Evolutionary conservation across 179 eudicot species (phyloP).

Genomic region (Beta corolliflora): DNA sequence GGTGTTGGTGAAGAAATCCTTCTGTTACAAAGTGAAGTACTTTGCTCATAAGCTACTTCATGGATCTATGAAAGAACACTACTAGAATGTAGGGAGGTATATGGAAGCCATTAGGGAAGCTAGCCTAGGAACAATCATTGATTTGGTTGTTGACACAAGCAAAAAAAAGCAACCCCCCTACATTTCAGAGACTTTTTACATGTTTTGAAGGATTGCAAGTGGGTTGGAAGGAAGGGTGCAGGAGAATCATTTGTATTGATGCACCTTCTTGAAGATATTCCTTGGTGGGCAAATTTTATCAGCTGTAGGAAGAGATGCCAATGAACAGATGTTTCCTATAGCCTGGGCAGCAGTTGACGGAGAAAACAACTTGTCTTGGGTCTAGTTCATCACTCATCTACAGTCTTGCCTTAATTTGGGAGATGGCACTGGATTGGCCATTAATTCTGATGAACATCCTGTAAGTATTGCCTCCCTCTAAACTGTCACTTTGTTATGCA

Average conservation of each 20-base stretch:
- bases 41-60: not conserved
- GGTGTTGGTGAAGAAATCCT: not conserved
- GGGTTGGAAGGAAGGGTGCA: not conserved
- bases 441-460: not conserved
- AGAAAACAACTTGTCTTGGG: not conserved
- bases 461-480: not conserved
- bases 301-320: too few species aligned
- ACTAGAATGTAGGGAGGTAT: not conserved
- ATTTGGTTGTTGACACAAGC: not conserved
- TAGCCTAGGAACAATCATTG: not conserved
- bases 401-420: not conserved
- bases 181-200: not conserved
- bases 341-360: too few species aligned
- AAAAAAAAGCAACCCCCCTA: not conserved
- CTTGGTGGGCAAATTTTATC: too few species aligned
- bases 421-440: not conserved
- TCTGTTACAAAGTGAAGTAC: not conserved
- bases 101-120: not conserved
- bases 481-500: not conserved
- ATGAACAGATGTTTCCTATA: too few species aligned
- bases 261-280: too few species aligned
- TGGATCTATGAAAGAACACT: not conserved
- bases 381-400: not conserved
- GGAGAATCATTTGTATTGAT: not conserved
- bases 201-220: not conserved